Evolutionary conservation across 345 rosid species (phyloP), one percentile per base, ranked within the genome.

Genomic region (Eucalyptus polybractea): DNA sequence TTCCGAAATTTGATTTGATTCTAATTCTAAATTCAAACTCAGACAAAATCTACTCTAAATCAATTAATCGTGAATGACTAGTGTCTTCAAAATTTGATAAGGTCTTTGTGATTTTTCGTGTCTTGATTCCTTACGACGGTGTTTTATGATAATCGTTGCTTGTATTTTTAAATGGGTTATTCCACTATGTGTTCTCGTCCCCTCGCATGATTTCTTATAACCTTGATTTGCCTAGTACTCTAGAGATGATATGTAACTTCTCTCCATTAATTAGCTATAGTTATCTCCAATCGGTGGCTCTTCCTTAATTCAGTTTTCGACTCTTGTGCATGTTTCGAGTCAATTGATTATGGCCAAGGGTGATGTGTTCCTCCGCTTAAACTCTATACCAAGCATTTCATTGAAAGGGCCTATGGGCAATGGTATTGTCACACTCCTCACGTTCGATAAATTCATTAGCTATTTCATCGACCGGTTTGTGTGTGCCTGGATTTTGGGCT

Each of bases 141-240:
- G 21, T 65, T 65, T 65, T n/a, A 65, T n/a, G 37, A 65, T n/a
- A 5, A 7, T 29, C 13, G 9, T 13, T 29, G 69, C 6, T 4
- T 7, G 2, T n/a, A 65, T 13, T n/a, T 65, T 65, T 65, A 65
- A 14, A 65, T 65, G 76, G 67, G 31, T 60, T 6, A 60, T 60
- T 60, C 31, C 16, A 25, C 67, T 1, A 60, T 27, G 31, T 1
- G 1, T 27, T 60, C 16, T 12, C 13, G 1, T 24, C 29, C 4
- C 4, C 14, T 27, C 1, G 2, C 37, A 29, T n/a, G 19, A 65
- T 29, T 1, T 65, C 16, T 12, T 0, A 7, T 0, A 29, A 7
- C 72, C 72, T 65, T 29, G 22, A 67, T 31, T 67, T 67, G 24
- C 80, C 8, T 10, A 5, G 1, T 15, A 5, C 12, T 67, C 42